Evolutionary conservation across 345 rosid genomes (phyloP), one percentile per base, ranked within the genome.

Genomic region (Hypericum androsaemum): DNA sequence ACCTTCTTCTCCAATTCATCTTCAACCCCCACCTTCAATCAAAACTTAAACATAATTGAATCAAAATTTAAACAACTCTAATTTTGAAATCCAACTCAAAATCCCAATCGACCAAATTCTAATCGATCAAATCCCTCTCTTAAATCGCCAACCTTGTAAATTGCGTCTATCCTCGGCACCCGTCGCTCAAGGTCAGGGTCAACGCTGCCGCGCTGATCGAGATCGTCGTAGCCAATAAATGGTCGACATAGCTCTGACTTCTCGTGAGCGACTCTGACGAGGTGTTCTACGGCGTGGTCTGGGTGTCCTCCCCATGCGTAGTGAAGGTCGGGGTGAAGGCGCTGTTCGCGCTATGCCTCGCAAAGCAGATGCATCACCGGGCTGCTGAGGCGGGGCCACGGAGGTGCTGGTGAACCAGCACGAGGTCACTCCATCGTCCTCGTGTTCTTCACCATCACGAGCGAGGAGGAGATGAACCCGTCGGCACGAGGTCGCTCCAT

Each of bases 351-450:
- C 62, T 92, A 47, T 92, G 98, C 69, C 79, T 88, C 0, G 86
- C 64, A 51, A 88, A 88, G 59, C 95, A 83, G 41, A 80, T 90
- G 4, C 52, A 96, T 47, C 81, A 92, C 60, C 77, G 64, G 35
- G 98, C 98, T 5, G 83, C 88, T 0, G 50, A 75, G 6, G 86
- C 96, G 45, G 95, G 98, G 94, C 90, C 0, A 77, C 78, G 17
- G 94, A 68, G 70, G 66, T 70, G 0, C 14, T 88, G 12, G 65
- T 81, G 8, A 95, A 88, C 70, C 75, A 85, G 3, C 54, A 84
- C 16, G n/a, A n/a, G n/a, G n/a, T n/a, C n/a, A n/a, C n/a, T n/a
- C n/a, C n/a, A n/a, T n/a, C n/a, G n/a, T n/a, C n/a, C n/a, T n/a
- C n/a, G n/a, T n/a, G n/a, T n/a, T n/a, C n/a, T n/a, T n/a, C n/a